Conservation (phyloP, 208 protist species). For the Leishmania gerbilli region DNA sequence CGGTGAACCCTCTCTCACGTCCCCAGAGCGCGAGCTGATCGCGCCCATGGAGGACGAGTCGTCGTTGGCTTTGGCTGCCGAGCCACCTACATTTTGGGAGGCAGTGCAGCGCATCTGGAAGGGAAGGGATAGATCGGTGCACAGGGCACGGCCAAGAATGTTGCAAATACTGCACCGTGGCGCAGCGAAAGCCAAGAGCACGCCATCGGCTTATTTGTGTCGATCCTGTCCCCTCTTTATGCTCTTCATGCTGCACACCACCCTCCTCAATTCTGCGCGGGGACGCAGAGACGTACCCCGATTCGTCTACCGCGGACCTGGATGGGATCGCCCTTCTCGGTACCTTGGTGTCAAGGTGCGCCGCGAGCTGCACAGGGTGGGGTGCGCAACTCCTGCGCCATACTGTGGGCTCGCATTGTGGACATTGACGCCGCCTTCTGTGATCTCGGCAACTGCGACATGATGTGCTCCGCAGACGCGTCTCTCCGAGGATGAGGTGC, state of each 20-base stretch:
- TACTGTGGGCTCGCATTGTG: neutral
- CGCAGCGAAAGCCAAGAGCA: neutral
- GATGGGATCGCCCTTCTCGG: slow-evolving; percentile 5
- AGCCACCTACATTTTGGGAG: slow-evolving; percentile 6
- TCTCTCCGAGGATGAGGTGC: slow-evolving; percentile 4
- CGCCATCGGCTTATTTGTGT: slow-evolving; percentile 12
- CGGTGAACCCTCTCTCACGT: slow-evolving; percentile 20
- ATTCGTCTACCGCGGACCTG: neutral
- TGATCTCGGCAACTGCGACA: slow-evolving; percentile 4
- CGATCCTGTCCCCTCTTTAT: neutral
- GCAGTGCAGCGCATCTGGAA: slow-evolving; percentile 6
- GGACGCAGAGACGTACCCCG: slow-evolving; percentile 3
- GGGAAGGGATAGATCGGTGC: slow-evolving; percentile 13
- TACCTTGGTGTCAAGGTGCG: slow-evolving; percentile 5
- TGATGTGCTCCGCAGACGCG: slow-evolving; percentile 6
- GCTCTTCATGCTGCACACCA: slow-evolving; percentile 18
- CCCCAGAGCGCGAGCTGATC: slow-evolving; percentile 9
- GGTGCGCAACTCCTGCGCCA: neutral
- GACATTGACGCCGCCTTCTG: neutral
- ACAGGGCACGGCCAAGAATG: slow-evolving; percentile 14
- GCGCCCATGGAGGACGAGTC: slow-evolving; percentile 6
- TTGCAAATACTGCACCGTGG: slow-evolving; percentile 14
- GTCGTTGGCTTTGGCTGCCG: neutral
- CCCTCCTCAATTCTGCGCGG: slow-evolving; percentile 9
- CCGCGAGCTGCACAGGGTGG: neutral